Base-by-base conservation (phyloP, 768 basidiomycete species). In the Guyanaporus albipodus region DNA sequence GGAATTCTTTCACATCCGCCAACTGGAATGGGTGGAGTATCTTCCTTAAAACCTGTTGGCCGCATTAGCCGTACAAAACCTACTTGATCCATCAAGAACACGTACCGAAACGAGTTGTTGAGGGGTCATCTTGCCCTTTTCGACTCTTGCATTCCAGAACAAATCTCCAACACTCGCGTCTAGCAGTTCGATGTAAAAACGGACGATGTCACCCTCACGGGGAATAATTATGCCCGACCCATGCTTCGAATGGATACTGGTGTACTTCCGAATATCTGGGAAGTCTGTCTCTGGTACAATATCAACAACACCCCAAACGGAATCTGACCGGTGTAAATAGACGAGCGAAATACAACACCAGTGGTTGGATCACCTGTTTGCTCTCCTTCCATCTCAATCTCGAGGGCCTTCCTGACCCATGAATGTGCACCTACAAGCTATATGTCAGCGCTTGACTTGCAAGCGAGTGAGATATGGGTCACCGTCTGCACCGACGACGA, bases 291-390 rank as follows among this genome's bases (percentile, higher is more conserved):
- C 44, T 17, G 44, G 26, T 29, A 29, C 19, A 2, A 44, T 22
- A 11, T 44, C 44, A n/a, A 44, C 18, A n/a, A 44, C 44, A 23
- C 44, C 35, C 44, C 44, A 44, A 28, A 44, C 17, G 11, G 36
- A 22, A 4, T 37, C 44, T 44, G 27, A 15, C 15, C 10, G 8
- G 22, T 15, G 9, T 15, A 6, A 28, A 29, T 9, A 31, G 36
- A 6, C 14, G n/a, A 15, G 10, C 10, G 17, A 17, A 21, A 1
- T 1, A 18, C 1, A 15, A 19, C n/a, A 9, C n/a, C 5, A 17
- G 44, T 19, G 1, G 28, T 45, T 17, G 18, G 14, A 11, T 28
- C 26, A 38, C 44, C 44, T 22, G 18, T 19, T 44, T 24, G 37
- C 12, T 23, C 15, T 11, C 15, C 31, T 32, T 32, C 31, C 31